Evolutionary conservation across 2,329 filamentous ascomycete species (phyloP).

Genomic region (Phyllosticta citribraziliensis): DNA sequence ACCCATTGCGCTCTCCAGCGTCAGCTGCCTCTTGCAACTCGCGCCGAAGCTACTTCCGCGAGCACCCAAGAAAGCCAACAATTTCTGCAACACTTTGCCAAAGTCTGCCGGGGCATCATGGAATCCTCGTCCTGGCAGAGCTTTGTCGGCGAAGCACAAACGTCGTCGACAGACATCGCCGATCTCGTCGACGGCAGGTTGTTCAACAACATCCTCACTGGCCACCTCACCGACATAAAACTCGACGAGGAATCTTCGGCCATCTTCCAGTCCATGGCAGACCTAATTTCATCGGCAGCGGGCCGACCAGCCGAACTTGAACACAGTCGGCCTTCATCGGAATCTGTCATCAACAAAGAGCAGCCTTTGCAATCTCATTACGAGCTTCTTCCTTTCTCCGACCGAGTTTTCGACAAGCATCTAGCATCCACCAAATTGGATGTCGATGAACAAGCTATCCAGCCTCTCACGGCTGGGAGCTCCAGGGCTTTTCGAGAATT

Average conservation of each 20-base stretch:
- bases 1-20: background rate
- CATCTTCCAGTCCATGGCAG: background rate
- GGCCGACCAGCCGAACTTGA: background rate
- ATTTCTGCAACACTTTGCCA: background rate
- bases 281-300: background rate
- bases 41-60: background rate
- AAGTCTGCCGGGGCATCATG: background rate
- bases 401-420: constrained; percentile 39
- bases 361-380: background rate
- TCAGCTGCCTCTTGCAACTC: background rate
- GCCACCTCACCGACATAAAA: background rate
- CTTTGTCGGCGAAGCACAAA: background rate
- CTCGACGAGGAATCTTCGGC: background rate
- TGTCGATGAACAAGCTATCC: constrained; percentile 23
- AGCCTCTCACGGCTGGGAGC: constrained; percentile 16
- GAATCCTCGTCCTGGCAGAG: background rate
- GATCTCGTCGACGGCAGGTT: constrained; percentile 50
- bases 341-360: background rate
- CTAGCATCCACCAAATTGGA: constrained; percentile 34
- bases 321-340: background rate
- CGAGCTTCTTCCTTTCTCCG: constrained; percentile 36
- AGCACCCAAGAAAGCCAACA: background rate
- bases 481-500: constrained; percentile 39
- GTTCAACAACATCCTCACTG: constrained; percentile 17
- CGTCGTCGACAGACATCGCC: constrained; percentile 27